These are phyloP conservation scores for Ustilago hordei DNA, from an alignment of 1,284 basidiomycete genomes.

Conservation along the genomic window DNA sequence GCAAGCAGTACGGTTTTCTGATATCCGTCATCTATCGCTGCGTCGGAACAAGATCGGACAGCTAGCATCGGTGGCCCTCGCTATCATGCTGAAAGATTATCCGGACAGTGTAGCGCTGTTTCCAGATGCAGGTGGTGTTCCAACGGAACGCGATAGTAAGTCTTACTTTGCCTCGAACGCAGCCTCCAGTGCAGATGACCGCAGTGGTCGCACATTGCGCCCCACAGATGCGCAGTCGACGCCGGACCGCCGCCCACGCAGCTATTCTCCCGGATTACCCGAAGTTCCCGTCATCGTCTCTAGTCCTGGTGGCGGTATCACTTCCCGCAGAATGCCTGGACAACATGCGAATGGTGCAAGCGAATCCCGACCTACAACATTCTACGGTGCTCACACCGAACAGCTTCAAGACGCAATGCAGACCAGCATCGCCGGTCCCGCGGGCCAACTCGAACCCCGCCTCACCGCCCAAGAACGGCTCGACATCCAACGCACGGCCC, in stretches of 20 bases:
- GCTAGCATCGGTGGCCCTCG: constrained; percentile 47
- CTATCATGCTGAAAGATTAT: constrained; percentile 61
- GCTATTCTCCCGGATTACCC: constrained; percentile 58
- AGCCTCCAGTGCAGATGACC: constrained; percentile 9
- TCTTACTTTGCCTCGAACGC: constrained; percentile 33
- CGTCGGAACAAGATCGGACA: constrained; percentile 60
- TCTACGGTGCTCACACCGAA: constrained; percentile 43
- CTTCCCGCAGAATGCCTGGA: constrained; percentile 51
- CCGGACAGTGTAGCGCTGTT: constrained; percentile 40
- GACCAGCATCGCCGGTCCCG: constrained; percentile 36
- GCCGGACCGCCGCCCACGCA: constrained; percentile 31
- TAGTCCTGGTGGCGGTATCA: constrained; percentile 61
- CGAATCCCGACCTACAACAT: constrained; percentile 14
- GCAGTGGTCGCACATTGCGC: constrained; percentile 20
- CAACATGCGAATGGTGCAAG: constrained; percentile 17
- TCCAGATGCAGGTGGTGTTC: neutral
- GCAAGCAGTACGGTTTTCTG: constrained; percentile 59
- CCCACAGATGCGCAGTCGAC: constrained; percentile 17
- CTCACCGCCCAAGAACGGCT: constrained; percentile 41
- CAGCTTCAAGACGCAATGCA: constrained; percentile 52
- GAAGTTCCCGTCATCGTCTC: constrained; percentile 59
- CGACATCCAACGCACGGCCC: constrained; percentile 24
- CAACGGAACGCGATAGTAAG: constrained; percentile 13
- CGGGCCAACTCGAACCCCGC: constrained; percentile 30
- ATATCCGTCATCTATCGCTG: constrained; percentile 64